These are phyloP conservation scores for Salix viminalis DNA, from an alignment of 345 rosid genomes.

Conservation along the genomic window DNA sequence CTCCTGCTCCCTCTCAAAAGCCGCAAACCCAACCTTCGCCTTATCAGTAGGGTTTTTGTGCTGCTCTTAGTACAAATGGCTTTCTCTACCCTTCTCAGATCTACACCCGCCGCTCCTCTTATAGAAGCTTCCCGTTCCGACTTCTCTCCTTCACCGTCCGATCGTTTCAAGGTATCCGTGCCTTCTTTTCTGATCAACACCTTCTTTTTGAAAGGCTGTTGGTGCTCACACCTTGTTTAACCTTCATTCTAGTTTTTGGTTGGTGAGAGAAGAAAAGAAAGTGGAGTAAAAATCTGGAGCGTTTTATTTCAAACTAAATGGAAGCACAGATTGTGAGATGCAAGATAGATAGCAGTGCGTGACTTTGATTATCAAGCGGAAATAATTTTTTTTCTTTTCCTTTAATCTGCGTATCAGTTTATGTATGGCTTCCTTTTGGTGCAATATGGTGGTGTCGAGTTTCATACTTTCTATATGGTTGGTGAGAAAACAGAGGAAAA, in stretches of 20 bases:
- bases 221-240: not conserved
- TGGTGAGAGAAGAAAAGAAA: not conserved
- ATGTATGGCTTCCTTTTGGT: no score
- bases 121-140: slow-evolving; percentile 33
- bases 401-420: no score
- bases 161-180: slow-evolving; percentile 54
- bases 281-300: not conserved
- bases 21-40: slow-evolving; percentile 4
- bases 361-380: no score
- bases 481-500: slow-evolving; percentile 1
- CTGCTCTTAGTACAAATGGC: slow-evolving; percentile 42
- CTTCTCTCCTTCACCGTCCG: slow-evolving; percentile 34
- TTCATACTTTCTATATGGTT: not conserved
- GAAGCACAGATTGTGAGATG: not conserved
- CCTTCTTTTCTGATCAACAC: not conserved
- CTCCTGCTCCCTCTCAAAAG: slow-evolving; percentile 19
- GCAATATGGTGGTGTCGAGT: not conserved
- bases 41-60: slow-evolving; percentile 25
- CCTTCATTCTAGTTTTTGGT: not conserved
- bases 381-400: no score
- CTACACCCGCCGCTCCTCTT: slow-evolving; percentile 41
- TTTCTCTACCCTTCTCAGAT: slow-evolving; percentile 61
- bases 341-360: not conserved
- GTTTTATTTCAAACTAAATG: no score
- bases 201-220: not conserved